phyloP scores from a whole-genome alignment of 2,329 filamentous ascomycete species.

The Fusarium haematococcum region DNA sequence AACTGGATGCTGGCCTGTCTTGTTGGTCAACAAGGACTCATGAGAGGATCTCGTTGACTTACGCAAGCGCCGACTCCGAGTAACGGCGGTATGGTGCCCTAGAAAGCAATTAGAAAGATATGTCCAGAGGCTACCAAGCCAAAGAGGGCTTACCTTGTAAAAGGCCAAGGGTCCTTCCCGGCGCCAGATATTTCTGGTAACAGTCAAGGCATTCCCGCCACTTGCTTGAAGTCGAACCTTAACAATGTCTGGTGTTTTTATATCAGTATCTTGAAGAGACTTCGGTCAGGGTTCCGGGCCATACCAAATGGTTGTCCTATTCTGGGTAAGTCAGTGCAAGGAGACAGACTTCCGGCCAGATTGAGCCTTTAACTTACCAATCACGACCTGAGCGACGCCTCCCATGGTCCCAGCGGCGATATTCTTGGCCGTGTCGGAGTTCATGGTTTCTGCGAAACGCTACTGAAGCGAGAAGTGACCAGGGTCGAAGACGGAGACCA shows the following conservation, averaged over 20 bases:
- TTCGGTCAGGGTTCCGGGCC: not conserved
- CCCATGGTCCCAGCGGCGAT: not conserved
- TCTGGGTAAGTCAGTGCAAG: not conserved
- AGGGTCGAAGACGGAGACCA: no score
- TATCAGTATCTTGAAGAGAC: not conserved
- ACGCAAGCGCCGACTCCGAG: slow-evolving; percentile 12
- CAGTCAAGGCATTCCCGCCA: not conserved
- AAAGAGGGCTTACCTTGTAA: not conserved
- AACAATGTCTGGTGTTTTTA: not conserved
- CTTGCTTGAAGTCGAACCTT: slow-evolving; percentile 12
- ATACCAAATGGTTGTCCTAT: slow-evolving; percentile 1
- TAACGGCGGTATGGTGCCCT: slow-evolving; percentile 8
- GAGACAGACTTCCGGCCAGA: not conserved
- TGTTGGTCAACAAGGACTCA: not conserved
- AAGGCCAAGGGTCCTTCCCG: not conserved
- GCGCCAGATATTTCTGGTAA: slow-evolving; percentile 3
- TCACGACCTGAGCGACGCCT: not conserved
- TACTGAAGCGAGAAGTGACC: no score
- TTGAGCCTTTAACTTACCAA: not conserved
- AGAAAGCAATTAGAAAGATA: not conserved
- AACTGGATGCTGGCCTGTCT: slow-evolving; percentile 10
- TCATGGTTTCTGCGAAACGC: not conserved
- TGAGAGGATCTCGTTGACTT: not conserved
- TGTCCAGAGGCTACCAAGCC: no score
- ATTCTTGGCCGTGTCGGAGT: not conserved